These are phyloP conservation scores for Talaromyces sp. DNA, from an alignment of 2,329 filamentous ascomycete genomes.

Conservation along the genomic window DNA sequence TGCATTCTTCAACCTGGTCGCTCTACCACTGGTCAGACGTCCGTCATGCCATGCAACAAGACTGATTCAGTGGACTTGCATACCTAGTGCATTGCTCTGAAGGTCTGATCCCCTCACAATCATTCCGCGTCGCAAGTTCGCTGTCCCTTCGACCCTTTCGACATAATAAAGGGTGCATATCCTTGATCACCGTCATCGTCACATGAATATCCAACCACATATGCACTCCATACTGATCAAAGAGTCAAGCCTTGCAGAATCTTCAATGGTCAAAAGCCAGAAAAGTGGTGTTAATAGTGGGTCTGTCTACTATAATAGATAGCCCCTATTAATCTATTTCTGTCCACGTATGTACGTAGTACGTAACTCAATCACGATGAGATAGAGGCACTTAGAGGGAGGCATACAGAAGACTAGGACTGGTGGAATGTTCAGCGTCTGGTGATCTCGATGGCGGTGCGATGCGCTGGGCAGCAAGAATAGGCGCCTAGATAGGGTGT, in stretches of 20 bases:
- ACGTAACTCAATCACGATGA: neutral
- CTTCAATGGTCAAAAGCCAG: neutral
- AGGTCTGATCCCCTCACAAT: constrained; percentile 2
- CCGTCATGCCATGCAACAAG: neutral
- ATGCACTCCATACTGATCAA: constrained; percentile 4
- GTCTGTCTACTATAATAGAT: neutral
- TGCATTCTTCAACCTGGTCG: neutral
- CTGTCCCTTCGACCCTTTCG: neutral
- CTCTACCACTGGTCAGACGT: neutral
- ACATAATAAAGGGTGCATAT: neutral
- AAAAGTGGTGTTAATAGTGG: neutral
- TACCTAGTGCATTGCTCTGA: neutral
- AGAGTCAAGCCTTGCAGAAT: neutral
- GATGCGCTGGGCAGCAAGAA: neutral
- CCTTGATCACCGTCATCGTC: neutral
- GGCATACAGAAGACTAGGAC: neutral
- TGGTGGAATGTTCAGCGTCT: no score
- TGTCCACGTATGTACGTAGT: neutral
- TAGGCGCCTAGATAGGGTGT: neutral
- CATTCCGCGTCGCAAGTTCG: neutral
- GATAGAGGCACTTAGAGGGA: neutral
- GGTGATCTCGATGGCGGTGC: no score
- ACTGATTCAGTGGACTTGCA: constrained; percentile 3
- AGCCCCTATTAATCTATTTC: neutral
- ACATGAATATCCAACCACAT: neutral